A percentile compares a stretch with the other conserved stretches of the same genome.
phyloP scores from a whole-genome alignment of 2,329 filamentous ascomycete species.

The Pseudopyricularia cyperi region DNA sequence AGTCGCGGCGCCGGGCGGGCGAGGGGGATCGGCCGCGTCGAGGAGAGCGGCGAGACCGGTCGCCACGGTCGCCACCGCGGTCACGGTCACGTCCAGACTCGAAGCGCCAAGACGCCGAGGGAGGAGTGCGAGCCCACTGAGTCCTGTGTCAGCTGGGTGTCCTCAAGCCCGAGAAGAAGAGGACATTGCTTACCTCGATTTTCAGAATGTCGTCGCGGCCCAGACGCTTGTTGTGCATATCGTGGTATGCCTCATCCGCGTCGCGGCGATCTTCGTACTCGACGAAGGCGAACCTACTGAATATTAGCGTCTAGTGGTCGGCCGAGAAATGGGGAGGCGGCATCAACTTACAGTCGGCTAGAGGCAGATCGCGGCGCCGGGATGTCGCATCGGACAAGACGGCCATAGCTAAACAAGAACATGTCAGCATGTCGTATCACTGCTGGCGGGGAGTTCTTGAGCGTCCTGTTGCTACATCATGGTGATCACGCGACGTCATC shows the following conservation, averaged over 20 bases:
- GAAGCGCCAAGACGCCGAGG: constrained; percentile 96
- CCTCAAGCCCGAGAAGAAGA: background rate
- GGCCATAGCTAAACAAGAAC: constrained; percentile 61
- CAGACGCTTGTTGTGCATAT: constrained; percentile 99
- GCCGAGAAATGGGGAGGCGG: background rate
- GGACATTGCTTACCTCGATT: constrained; percentile 62
- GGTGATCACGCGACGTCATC: background rate
- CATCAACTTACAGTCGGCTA: constrained; percentile 74
- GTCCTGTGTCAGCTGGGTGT: background rate
- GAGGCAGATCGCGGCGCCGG: constrained; percentile 87
- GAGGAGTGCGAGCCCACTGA: constrained; percentile 97
- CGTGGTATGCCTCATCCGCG: constrained; percentile 96
- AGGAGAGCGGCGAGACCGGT: constrained; percentile 37
- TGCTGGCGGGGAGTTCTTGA: background rate
- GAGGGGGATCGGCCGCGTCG: constrained; percentile 58
- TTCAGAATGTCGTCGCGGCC: constrained; percentile 91
- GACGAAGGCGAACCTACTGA: constrained; percentile 77
- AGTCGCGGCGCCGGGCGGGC: constrained; percentile 68
- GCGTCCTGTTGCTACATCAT: constrained; percentile 1
- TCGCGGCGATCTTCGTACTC: constrained; percentile 98
- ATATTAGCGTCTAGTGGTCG: constrained; percentile 3
- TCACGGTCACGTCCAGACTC: constrained; percentile 72
- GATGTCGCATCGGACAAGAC: constrained; percentile 96
- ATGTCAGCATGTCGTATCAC: constrained; percentile 27
- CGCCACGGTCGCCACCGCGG: constrained; percentile 20